Base-by-base conservation (phyloP, 768 basidiomycete species). In the Trichaptum fuscoviolaceum region DNA sequence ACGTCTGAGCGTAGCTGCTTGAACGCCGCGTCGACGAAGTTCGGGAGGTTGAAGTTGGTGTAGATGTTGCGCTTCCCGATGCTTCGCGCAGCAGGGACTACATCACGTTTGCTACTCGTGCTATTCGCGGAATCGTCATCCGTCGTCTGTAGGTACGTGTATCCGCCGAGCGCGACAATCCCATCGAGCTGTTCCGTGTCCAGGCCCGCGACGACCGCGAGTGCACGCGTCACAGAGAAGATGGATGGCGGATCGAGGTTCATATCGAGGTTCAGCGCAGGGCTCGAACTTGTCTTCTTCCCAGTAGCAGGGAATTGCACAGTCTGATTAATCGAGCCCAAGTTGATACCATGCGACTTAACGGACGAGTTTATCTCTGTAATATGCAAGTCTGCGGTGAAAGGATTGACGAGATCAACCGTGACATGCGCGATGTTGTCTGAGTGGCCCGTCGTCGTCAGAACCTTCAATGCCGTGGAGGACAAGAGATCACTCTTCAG, bases 221-320 rank as follows among this genome's bases (percentile, higher is more conserved):
- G 80, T 5, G 81, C 78, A n/a, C 89, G 84, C 35, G 88, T 88
- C 25, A 92, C 77, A 0, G 89, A 88, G 74, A 92, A 92, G 42
- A 92, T 77, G n/a, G 83, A 77, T 9, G 84, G 74, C 23, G 89
- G 88, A 69, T 90, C 85, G 68, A 87, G 82, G 72, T 91, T 89
- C 83, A 91, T 83, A 70, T 85, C 76, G 64, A 91, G 76, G 66
- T 85, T 76, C 66, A 92, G 77, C 7, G 72, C 72, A 8, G 90
- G 89, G 1, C 87, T 89, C 35, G 78, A 75, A 1, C 84, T 87
- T 2, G 80, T 84, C 5, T 80, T 75, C 67, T 86, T 85, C 10
- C 88, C 86, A 7, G 79, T 71, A 0, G 84, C 78, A 15, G 73
- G 74, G 71, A 91, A 89, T 68, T 81, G 78, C 1, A 78, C 84